Base-by-base conservation (phyloP, 2,329 filamentous ascomycete species). In the Xylaria sp. region DNA sequence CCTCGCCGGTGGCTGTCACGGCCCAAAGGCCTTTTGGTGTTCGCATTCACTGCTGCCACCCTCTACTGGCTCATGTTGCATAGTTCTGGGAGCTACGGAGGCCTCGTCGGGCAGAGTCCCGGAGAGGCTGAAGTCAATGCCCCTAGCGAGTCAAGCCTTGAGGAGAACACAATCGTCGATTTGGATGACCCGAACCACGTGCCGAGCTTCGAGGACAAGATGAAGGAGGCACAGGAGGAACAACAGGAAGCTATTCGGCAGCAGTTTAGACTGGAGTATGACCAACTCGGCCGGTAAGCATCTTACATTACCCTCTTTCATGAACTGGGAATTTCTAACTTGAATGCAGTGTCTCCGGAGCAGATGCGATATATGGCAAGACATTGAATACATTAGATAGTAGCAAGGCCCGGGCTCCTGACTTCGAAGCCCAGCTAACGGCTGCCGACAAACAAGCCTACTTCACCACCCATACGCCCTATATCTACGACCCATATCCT, bases 401-500 rank as follows among this genome's bases (percentile, higher is more conserved):
- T 41, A 78, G 80, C 62, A 81, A 83, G 28, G 28, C 68, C 58
- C 73, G 73, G 68, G 74, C 64, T 45, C 63, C 66, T 52, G 75
- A 56, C 62, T 78, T 77, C 62, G 76, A 76, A 63, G 76, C 74
- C 41, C 76, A 75, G 34, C 72, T 81, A 43, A 78, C 70, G 18
- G 71, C 71, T 4, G 71, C 80, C 60, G 75, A 78, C n/a, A 74
- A 76, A 9, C 74, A 76, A 56, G 70, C 78, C 32, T 78, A 78
- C 41, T 86, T 84, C 73, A 83, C 76, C 61, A 76, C 79, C 13
- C 80, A 85, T 50, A 79, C 82, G 58, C 85, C 88, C 0, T 82
- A 87, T 63, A 82, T 85, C 23, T 93, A 92, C 78, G 85, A 90
- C 66, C 92, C 92, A 0, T 94, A 93, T 70, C 91, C 91, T 0